These are phyloP conservation scores for Aeschynomene evenia DNA, from an alignment of 306 rosid species.

Conservation along the genomic window DNA sequence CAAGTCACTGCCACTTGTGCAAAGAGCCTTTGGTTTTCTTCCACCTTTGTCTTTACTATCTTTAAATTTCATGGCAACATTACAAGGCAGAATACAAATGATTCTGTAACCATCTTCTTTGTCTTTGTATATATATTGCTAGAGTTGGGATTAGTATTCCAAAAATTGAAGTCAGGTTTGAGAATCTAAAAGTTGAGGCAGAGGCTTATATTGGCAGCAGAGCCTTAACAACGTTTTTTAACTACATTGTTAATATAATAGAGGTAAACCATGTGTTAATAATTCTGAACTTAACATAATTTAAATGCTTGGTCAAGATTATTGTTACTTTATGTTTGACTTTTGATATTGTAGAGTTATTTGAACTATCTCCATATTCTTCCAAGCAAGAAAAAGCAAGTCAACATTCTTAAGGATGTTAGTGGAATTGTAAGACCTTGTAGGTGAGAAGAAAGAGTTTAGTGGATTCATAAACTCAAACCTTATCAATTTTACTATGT, in stretches of 20 bases:
- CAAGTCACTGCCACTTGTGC: too few relatives aligned
- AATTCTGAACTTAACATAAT: background rate
- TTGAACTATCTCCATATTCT: slow-evolving; percentile 39
- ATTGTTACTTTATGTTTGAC: background rate
- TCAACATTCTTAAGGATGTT: slow-evolving; percentile 56
- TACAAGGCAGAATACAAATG: background rate
- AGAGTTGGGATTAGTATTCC: slow-evolving; percentile 68
- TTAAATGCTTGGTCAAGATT: background rate
- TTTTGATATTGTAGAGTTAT: slow-evolving; percentile 22
- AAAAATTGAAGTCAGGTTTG: slow-evolving; percentile 57
- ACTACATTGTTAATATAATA: slow-evolving; percentile 19
- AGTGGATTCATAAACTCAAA: background rate
- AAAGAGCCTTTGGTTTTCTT: background rate
- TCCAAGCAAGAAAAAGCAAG: slow-evolving; percentile 29
- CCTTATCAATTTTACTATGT: background rate
- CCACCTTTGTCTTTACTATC: background rate
- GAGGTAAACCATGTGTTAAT: slow-evolving; percentile 29
- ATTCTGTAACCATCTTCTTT: background rate
- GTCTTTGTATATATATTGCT: background rate
- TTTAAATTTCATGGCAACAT: background rate
- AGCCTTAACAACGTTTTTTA: slow-evolving; percentile 37
- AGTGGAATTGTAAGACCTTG: slow-evolving; percentile 71
- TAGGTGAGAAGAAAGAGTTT: slow-evolving; percentile 39
- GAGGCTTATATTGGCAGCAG: slow-evolving; percentile 49
- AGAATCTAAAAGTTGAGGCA: slow-evolving; percentile 52